Conservation (phyloP, 2,329 filamentous ascomycete species). For the Colletotrichum karsti region DNA sequence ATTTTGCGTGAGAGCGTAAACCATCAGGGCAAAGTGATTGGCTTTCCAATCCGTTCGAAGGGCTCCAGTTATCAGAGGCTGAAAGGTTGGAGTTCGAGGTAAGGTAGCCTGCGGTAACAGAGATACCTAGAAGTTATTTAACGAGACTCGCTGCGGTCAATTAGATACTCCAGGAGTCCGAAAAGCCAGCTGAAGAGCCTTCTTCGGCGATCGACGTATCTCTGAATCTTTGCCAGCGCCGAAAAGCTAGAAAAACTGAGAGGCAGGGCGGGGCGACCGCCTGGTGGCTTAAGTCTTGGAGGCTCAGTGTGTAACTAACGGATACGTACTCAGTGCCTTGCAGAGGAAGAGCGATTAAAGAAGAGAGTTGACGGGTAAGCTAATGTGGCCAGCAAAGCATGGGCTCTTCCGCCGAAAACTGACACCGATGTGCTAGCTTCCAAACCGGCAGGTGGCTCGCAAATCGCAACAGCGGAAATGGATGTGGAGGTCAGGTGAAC, state of each 20-base stretch:
- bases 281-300: background rate
- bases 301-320: background rate
- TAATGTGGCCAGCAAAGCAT: slow-evolving; percentile 26
- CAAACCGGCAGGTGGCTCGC: slow-evolving; percentile 16
- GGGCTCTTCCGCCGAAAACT: slow-evolving; percentile 7
- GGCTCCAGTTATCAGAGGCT: too few relatives aligned
- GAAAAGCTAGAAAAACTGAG: background rate
- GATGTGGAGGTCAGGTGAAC: background rate
- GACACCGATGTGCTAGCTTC: slow-evolving; percentile 12
- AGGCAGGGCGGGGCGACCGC: background rate
- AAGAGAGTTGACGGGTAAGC: slow-evolving; percentile 25
- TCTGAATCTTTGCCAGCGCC: background rate
- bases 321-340: slow-evolving; percentile 17
- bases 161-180: too few relatives aligned
- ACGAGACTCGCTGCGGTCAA: too few relatives aligned
- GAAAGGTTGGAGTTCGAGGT: too few relatives aligned
- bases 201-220: too few relatives aligned
- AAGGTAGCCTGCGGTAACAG: too few relatives aligned
- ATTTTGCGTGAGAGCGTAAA: too few relatives aligned
- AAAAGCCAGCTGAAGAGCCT: too few relatives aligned
- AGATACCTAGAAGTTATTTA: too few relatives aligned
- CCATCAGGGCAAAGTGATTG: too few relatives aligned
- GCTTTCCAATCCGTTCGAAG: too few relatives aligned
- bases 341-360: background rate
- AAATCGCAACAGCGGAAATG: background rate